Conservation (phyloP, 2,329 filamentous ascomycete species). For the Hymenotorrendiella dingleyae region DNA sequence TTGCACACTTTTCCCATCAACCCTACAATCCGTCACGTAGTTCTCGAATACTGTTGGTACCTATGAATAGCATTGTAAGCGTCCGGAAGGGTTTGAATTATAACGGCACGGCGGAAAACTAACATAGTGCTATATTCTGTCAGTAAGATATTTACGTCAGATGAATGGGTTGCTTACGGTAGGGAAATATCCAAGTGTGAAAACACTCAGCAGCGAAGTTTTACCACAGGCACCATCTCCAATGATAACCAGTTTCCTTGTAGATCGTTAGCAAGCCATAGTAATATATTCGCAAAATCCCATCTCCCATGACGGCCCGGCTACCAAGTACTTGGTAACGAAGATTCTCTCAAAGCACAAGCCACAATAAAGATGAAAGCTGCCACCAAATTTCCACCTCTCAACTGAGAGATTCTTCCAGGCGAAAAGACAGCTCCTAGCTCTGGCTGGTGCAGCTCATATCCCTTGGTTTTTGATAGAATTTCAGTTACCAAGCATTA, state of each 20-base stretch:
- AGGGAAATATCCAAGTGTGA: constrained; percentile 95
- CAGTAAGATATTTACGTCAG: too few relatives aligned
- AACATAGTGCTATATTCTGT: constrained; percentile 48
- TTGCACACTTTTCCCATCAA: constrained; percentile 98
- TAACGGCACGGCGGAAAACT: constrained; percentile 13
- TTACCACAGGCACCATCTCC: constrained; percentile 97
- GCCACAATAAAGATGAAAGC: too few relatives aligned
- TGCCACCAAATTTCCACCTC: too few relatives aligned
- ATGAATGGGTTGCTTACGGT: constrained; percentile 57
- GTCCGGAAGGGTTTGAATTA: not conserved
- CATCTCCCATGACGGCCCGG: too few relatives aligned
- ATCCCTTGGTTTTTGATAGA: too few relatives aligned
- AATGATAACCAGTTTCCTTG: constrained; percentile 92
- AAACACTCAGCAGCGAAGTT: constrained; percentile 94
- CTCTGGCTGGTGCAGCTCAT: too few relatives aligned
- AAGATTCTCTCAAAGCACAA: too few relatives aligned
- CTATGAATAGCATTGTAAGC: constrained; percentile 48
- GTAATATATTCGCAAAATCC: too few relatives aligned
- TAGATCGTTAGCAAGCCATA: not conserved
- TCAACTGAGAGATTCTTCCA: too few relatives aligned
- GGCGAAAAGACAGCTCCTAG: too few relatives aligned
- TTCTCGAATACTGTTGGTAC: constrained; percentile 99
- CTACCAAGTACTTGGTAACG: too few relatives aligned
- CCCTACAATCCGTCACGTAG: constrained; percentile 97
- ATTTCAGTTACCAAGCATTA: too few relatives aligned